Conservation (phyloP, 148 eudicot genomes). For the Chenopodium suecicum region DNA sequence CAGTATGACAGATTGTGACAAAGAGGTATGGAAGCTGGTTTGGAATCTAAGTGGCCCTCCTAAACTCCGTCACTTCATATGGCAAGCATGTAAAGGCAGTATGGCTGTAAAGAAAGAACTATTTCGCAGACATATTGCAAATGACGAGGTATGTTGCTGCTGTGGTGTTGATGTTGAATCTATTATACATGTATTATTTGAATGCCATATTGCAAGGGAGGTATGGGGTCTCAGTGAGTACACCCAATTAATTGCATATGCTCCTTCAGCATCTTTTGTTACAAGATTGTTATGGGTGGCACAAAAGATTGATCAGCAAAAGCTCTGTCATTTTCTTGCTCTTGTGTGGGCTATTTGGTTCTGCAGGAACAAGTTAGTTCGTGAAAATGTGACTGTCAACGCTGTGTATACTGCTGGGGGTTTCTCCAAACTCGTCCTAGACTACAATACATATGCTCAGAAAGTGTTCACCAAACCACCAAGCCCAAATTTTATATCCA, state of each 20-base stretch:
- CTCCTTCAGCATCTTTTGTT: too few species aligned
- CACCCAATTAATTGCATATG: too few species aligned
- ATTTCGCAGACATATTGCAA: neutral
- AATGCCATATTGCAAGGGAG: neutral
- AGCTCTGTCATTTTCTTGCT: neutral
- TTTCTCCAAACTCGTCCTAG: neutral
- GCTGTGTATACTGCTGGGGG: neutral
- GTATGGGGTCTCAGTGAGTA: neutral
- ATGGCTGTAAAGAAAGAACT: neutral
- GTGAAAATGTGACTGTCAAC: neutral
- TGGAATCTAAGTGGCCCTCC: neutral
- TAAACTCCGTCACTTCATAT: neutral
- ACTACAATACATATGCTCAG: neutral
- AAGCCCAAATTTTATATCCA: accelerated
- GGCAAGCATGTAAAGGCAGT: neutral
- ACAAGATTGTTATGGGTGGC: neutral
- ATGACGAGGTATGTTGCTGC: neutral
- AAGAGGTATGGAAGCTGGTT: neutral
- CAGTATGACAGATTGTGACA: too few species aligned
- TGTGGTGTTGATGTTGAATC: neutral
- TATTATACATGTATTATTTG: neutral
- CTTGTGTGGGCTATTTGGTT: neutral
- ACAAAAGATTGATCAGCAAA: too few species aligned
- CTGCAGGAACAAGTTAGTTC: neutral
- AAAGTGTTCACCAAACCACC: too few species aligned